A percentile compares a stretch with the other conserved stretches of the same genome.
Evolutionary conservation across 2,329 filamentous ascomycete genomes (phyloP).

Genomic region (Pseudogymnoascus sp.): DNA sequence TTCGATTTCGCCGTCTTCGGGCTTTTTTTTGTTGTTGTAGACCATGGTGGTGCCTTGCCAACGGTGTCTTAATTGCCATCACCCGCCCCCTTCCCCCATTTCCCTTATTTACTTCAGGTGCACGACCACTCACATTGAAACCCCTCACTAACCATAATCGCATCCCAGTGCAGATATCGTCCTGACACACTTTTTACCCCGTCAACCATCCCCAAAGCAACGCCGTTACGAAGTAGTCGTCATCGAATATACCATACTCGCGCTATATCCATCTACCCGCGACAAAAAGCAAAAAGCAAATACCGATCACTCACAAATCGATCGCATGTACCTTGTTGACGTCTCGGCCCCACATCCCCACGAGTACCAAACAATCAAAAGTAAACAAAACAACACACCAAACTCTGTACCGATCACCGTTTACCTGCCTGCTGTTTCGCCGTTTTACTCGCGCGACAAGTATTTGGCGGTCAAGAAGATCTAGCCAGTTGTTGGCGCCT

Average conservation of each 20-base stretch:
- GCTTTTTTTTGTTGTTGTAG: background rate
- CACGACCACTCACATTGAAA: background rate
- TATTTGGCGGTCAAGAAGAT: background rate
- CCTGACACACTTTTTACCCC: conserved; percentile 1
- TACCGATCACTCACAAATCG: conserved; percentile 2
- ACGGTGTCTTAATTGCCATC: conserved; percentile 1
- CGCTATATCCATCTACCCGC: conserved; percentile 6
- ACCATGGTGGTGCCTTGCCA: conserved; percentile 8
- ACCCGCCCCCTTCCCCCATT: background rate
- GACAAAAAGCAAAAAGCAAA: background rate
- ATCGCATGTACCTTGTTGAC: conserved; percentile 8
- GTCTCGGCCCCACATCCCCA: conserved; percentile 6
- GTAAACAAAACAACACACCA: conserved; percentile 8
- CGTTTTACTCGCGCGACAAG: background rate
- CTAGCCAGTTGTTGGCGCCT: conserved; percentile 5
- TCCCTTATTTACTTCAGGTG: conserved; percentile 8
- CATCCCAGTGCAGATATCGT: conserved; percentile 1
- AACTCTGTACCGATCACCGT: background rate
- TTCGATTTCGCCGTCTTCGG: conserved; percentile 4
- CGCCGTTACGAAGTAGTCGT: conserved; percentile 1
- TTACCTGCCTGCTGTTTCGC: background rate
- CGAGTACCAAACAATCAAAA: conserved; percentile 1
- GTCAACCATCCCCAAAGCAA: conserved; percentile 5
- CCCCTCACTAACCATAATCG: conserved; percentile 9
- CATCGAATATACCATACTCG: background rate